Base-by-base conservation (phyloP, 2,329 filamentous ascomycete genomes). In the Didymellaceae sp. region DNA sequence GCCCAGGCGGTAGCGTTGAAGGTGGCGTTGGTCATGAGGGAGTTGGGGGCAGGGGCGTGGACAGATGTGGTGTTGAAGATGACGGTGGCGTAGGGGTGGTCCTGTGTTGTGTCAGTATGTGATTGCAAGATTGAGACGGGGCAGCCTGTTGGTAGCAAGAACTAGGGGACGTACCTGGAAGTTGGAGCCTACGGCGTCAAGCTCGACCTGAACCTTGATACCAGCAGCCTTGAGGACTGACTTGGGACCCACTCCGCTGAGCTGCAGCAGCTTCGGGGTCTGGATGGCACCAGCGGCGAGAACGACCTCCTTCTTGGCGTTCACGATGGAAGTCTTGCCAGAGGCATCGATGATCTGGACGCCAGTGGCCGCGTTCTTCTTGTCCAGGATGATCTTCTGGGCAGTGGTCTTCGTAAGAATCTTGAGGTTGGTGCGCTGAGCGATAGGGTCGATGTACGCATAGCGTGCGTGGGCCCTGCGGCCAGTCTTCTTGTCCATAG, bases 231-330 rank as follows among this genome's bases (percentile, higher is more conserved):
- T 34, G n/a, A 71, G 51, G n/a, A 68, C 52, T 11, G 53, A 49
- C 52, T 55, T 64, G 21, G 66, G 65, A 10, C 70, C 70, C 20
- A 72, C 50, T 20, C 70, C 70, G 40, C 63, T 68, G 11, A 70
- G 55, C 48, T 70, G 63, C 6, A 72, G 13, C 85, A 77, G 14
- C 86, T 72, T 67, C 80, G 82, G 2, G 79, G 85, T 7, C 80
- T 84, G 58, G 80, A 78, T 40, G 82, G 66, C 73, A 21, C 77
- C 80, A 1, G 85, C 86, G 1, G 82, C 82, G 2, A 88, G 66
- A 20, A 88, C 77, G 8, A 87, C 78, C 61, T 88, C 85, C 43
- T 64, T 67, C 43, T 55, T 62, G 1, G 64, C 66, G n/a, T 55
- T 57, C 3, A 68, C 57, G 9, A 38, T 55, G 6, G 44, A 52